Evolutionary conservation across 2,329 filamentous ascomycete genomes (phyloP).

Genomic region (Monosporascus sp.): DNA sequence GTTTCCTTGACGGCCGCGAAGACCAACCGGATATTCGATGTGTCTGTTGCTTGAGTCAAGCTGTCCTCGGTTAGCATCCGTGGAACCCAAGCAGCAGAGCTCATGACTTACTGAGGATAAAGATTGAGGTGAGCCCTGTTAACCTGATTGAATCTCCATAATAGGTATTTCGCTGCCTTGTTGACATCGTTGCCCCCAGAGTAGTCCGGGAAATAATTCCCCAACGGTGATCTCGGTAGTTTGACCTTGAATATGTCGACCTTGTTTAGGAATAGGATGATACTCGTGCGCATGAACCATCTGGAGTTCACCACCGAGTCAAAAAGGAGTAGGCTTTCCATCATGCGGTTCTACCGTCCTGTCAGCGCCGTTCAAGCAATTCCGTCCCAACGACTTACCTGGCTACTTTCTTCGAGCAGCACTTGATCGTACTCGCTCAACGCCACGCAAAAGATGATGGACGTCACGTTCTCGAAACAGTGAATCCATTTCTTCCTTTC

Average conservation of each 20-base stretch:
- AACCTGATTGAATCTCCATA: slow-evolving; percentile 99
- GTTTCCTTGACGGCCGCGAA: slow-evolving; percentile 99
- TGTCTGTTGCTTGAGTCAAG: slow-evolving; percentile 97
- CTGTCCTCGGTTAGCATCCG: slow-evolving; percentile 40
- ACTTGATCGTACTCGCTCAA: slow-evolving; percentile 98
- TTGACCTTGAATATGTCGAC: slow-evolving; percentile 98
- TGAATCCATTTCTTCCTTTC: slow-evolving; percentile 99
- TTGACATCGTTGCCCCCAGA: slow-evolving; percentile 97
- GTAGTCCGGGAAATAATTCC: slow-evolving; percentile 97
- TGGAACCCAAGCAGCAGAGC: neutral
- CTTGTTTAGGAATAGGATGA: slow-evolving; percentile 98
- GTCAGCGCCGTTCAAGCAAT: slow-evolving; percentile 5
- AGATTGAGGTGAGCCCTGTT: slow-evolving; percentile 93
- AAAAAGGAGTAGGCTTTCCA: slow-evolving; percentile 94
- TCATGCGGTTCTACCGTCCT: slow-evolving; percentile 82
- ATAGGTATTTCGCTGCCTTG: slow-evolving; percentile 91
- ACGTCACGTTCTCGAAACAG: slow-evolving; percentile 99
- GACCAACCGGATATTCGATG: slow-evolving; percentile 94
- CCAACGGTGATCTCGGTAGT: slow-evolving; percentile 78
- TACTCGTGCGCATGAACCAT: slow-evolving; percentile 99
- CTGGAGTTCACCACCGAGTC: slow-evolving; percentile 98
- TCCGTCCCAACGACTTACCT: slow-evolving; percentile 51
- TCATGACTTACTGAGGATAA: slow-evolving; percentile 80
- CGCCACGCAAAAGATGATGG: slow-evolving; percentile 98
- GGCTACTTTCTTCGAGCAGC: slow-evolving; percentile 90